Evolutionary conservation across 2,329 filamentous ascomycete species (phyloP).

Genomic region (Trichoderma pleuroti): DNA sequence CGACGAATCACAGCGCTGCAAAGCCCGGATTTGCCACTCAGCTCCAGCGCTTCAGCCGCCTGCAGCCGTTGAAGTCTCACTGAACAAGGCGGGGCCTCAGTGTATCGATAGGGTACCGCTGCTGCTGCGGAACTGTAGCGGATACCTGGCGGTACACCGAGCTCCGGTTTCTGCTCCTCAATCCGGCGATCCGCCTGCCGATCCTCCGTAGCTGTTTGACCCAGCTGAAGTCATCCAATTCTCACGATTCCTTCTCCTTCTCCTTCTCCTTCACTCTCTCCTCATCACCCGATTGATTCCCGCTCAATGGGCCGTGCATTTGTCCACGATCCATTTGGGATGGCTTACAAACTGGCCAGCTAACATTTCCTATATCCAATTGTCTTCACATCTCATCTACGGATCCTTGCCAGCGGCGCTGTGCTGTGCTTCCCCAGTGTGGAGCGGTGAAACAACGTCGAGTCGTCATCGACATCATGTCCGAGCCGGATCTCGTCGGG

Average conservation of each 20-base stretch:
- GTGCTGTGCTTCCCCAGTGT: constrained; percentile 6
- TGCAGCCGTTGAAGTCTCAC: constrained; percentile 1
- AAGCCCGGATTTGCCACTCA: not conserved
- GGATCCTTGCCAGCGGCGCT: not conserved
- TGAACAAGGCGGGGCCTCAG: not conserved
- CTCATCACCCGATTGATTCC: not conserved
- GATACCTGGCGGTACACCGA: constrained; percentile 1
- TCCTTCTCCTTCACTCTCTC: not conserved
- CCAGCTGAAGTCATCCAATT: not conserved
- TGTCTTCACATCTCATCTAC: not conserved
- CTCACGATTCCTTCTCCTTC: not conserved
- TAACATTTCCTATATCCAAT: not conserved
- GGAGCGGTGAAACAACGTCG: constrained; percentile 15
- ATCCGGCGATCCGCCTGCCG: not conserved
- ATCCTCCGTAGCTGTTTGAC: not conserved
- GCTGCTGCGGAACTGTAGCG: not conserved
- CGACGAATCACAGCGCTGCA: not conserved
- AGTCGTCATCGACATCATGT: constrained; percentile 11
- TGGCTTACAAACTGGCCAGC: not conserved
- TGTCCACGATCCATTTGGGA: constrained; percentile 7
- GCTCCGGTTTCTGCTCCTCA: not conserved
- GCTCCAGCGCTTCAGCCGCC: constrained; percentile 1
- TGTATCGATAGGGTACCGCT: not conserved
- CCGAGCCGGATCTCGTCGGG: constrained; percentile 29
- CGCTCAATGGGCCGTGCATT: not conserved